Base-by-base conservation (phyloP, 148 eudicot species). In the Silene latifolia region DNA sequence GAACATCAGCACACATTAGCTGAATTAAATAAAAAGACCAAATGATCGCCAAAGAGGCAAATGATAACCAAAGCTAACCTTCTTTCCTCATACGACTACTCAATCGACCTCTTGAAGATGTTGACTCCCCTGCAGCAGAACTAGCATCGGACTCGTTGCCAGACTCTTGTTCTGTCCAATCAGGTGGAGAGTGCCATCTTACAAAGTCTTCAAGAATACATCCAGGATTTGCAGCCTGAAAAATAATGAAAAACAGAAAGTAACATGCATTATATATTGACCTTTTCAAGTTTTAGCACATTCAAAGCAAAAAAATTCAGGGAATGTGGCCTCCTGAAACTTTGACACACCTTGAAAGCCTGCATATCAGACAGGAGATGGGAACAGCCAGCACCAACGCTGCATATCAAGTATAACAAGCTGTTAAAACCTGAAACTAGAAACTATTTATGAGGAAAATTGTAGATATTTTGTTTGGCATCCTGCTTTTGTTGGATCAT, bases 151-250 rank as follows among this genome's bases (percentile, higher is more conserved):
- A 79, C 18, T 84, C 88, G 71, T 65, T 67, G 60, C 51, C 79
- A 59, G 82, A 82, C 56, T 83, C 91, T 20, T 27, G 72, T 82
- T 90, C 96, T 65, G 81, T 83, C 97, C 97, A 95, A 87, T 95
- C 98, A 76, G 97, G 97, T 35, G 98, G 98, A 76, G 98, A 95
- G 80, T 95, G 98, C 98, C 98, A 95, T 82, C 98, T 89, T 39
- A 95, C 92, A 72, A 95, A 95, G 84, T 95, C 98, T 83, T 95
- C 98, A 77, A 95, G 90, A 71, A 85, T 89, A 83, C 97, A 95
- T 64, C 98, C 98, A 82, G 98, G 98, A 75, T 95, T 95, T 83
- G 98, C 98, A 59, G 98, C 98, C 98, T 95, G 72, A 78, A 60
- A 77, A 19, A 51, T 39, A 3, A 12, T 70, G 29, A 42, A 11